Evolutionary conservation across 73 alveolate genomes (phyloP).

Genomic region (Tetrahymena malaccensis): DNA sequence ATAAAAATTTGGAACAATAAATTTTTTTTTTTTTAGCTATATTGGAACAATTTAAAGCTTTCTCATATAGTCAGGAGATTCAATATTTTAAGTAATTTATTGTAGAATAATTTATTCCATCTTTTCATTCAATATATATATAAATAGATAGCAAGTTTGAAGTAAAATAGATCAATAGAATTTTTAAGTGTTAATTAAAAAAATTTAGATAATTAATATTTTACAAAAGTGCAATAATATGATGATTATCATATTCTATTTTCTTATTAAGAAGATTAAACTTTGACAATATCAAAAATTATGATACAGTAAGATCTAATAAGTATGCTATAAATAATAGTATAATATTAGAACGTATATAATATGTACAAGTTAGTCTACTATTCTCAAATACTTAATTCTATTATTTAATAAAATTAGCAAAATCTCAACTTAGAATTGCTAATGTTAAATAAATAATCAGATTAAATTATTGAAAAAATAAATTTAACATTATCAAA

Average conservation of each 20-base stretch:
- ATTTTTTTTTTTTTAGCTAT: too few relatives aligned
- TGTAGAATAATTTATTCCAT: too few relatives aligned
- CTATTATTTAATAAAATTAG: not conserved
- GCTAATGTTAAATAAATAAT: too few relatives aligned
- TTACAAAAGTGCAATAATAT: too few relatives aligned
- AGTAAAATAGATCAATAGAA: not conserved
- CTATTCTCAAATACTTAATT: not conserved
- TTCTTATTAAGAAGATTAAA: not conserved
- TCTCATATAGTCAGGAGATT: too few relatives aligned
- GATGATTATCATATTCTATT: not conserved
- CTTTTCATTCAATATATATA: too few relatives aligned
- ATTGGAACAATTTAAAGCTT: not conserved
- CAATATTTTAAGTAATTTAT: too few relatives aligned
- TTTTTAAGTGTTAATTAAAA: too few relatives aligned
- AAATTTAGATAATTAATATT: not conserved
- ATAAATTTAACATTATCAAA: not conserved
- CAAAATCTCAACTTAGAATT: not conserved
- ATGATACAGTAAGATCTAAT: not conserved
- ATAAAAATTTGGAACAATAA: not conserved
- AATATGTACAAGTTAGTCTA: not conserved
- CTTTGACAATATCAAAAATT: not conserved
- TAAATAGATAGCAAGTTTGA: not conserved
- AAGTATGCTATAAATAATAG: not conserved
- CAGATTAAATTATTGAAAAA: not conserved
- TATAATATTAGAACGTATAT: too few relatives aligned